A percentile compares a stretch with the other conserved stretches of the same genome.
Conservation (phyloP, 1,139 yeast species). For the Geotrichum siamense region DNA sequence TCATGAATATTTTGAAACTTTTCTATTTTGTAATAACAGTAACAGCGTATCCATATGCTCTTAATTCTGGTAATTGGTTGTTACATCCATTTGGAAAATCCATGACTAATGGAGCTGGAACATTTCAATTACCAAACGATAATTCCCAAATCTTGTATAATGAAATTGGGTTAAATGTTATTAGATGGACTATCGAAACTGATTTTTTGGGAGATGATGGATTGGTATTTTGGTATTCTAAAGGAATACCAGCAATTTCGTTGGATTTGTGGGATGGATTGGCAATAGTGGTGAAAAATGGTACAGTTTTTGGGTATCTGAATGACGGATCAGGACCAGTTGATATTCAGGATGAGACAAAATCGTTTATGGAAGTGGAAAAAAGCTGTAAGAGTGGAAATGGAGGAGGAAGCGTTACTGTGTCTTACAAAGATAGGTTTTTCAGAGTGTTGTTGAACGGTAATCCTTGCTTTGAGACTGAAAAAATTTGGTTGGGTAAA, state of each 20-base stretch:
- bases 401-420: neutral
- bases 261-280: constrained; percentile 4
- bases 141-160: neutral
- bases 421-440: neutral
- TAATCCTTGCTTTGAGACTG: neutral
- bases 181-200: constrained; percentile 4
- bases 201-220: neutral
- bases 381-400: neutral
- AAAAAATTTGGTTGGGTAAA: neutral
- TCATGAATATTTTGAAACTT: too few species aligned
- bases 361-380: neutral
- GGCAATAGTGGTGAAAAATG: neutral
- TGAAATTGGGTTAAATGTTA: neutral
- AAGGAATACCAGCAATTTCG: constrained; percentile 1
- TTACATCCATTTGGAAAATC: constrained; percentile 4
- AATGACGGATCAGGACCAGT: constrained; percentile 1
- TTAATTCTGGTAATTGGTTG: constrained; percentile 2
- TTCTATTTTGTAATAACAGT: too few species aligned
- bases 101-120: neutral
- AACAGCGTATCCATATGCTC: neutral
- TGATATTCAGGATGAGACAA: neutral
- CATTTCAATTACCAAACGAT: neutral
- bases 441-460: constrained; percentile 1
- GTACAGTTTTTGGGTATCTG: neutral
- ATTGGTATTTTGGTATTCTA: constrained; percentile 24